phyloP scores from a whole-genome alignment of 768 basidiomycete genomes.

The Tricholoma flavovirens region DNA sequence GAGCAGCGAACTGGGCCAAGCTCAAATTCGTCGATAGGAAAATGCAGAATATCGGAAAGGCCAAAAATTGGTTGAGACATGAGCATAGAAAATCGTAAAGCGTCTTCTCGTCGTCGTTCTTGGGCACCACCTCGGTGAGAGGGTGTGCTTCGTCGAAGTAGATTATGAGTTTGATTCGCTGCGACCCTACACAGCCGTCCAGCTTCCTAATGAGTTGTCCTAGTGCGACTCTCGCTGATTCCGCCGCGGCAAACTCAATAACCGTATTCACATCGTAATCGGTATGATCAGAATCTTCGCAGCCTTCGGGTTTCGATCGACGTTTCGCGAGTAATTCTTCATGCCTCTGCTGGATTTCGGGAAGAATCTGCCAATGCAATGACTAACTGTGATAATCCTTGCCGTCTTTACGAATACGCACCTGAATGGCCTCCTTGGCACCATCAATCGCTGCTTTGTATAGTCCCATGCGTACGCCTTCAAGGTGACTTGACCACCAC shows the following conservation, averaged over 20 bases:
- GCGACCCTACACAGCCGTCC: neutral
- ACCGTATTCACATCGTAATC: neutral
- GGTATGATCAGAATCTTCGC: neutral
- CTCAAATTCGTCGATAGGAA: neutral
- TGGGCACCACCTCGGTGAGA: neutral
- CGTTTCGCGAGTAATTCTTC: neutral
- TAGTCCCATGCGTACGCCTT: neutral
- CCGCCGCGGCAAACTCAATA: neutral
- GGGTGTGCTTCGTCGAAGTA: neutral
- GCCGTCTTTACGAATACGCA: neutral
- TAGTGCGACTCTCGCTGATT: neutral
- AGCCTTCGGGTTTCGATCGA: neutral
- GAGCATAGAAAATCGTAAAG: neutral
- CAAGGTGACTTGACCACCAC: slow-evolving; percentile 2
- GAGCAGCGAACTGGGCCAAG: neutral
- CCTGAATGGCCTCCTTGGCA: neutral
- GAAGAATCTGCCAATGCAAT: neutral
- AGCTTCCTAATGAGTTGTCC: neutral
- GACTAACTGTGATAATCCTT: neutral
- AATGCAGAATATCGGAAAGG: neutral
- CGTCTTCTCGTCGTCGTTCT: neutral
- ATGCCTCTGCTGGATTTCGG: neutral
- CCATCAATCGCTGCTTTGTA: neutral
- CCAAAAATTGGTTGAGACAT: neutral
- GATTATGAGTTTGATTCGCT: neutral